Evolutionary conservation across 441 rosid species (phyloP).

Genomic region (Biscutella laevigata): DNA sequence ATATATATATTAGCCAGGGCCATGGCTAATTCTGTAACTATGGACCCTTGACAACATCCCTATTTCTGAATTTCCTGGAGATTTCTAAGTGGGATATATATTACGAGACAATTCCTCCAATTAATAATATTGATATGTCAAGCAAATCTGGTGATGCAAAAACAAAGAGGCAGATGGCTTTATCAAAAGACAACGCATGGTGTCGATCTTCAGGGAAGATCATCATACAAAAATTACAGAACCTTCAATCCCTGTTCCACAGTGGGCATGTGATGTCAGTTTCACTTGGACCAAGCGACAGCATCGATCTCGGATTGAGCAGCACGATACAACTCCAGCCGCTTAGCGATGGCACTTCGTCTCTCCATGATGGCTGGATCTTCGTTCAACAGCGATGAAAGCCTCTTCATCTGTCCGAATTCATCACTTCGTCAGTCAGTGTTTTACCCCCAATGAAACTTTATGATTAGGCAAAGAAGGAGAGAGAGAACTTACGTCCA

Average conservation of each 20-base stretch:
- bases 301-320: constrained; percentile 86
- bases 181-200: background rate
- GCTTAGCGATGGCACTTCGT: constrained; percentile 61
- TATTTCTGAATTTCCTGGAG: too few relatives aligned
- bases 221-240: constrained; percentile 5
- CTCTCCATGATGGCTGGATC: constrained; percentile 97
- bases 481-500: constrained; percentile 50
- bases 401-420: constrained; percentile 55
- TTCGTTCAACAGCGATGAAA: constrained; percentile 76
- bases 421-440: background rate
- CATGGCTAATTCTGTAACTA: too few relatives aligned
- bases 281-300: constrained; percentile 88
- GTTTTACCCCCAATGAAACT: background rate
- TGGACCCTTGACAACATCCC: too few relatives aligned
- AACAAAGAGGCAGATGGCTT: background rate
- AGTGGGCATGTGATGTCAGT: background rate
- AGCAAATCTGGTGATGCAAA: background rate
- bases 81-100: too few relatives aligned
- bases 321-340: constrained; percentile 75
- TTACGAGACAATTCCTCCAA: too few relatives aligned
- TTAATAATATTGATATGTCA: background rate
- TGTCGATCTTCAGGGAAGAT: background rate
- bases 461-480: background rate
- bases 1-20: too few relatives aligned
- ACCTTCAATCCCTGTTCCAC: constrained; percentile 5